These are phyloP conservation scores for Anaeromyces robustus DNA, from an alignment of 192 early-diverging fungal genomes.

Conservation along the genomic window DNA sequence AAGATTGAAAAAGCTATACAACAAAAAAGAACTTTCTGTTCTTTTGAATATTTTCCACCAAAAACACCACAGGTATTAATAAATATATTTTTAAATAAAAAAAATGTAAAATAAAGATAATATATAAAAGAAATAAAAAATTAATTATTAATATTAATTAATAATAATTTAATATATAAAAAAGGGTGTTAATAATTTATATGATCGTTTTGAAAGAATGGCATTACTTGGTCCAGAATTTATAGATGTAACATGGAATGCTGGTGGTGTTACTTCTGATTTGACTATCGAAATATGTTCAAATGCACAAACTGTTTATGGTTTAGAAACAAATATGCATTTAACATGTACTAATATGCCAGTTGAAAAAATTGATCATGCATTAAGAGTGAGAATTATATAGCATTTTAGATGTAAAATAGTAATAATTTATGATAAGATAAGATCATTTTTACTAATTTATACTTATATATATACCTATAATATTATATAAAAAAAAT, in stretches of 20 bases:
- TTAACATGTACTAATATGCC: constrained; percentile 98
- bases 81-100: no score
- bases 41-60: constrained; percentile 94
- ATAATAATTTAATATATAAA: constrained; percentile 9
- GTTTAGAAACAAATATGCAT: constrained; percentile 94
- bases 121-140: no score
- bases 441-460: no score
- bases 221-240: constrained; percentile 83
- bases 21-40: neutral
- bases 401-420: no score
- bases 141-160: neutral
- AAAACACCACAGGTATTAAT: constrained; percentile 46
- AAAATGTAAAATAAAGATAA: no score
- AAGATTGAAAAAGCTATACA: constrained; percentile 24
- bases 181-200: constrained; percentile 84
- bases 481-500: no score
- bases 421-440: no score
- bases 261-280: constrained; percentile 77
- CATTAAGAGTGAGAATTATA: neutral
- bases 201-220: constrained; percentile 96
- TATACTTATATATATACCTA: no score
- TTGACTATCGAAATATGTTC: constrained; percentile 75
- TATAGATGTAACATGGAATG: constrained; percentile 93
- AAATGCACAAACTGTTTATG: constrained; percentile 82
- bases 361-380: constrained; percentile 67